Evolutionary conservation across 225 moss, liverwort and hornwort species (phyloP).

Genomic region (Neckera pumila): DNA sequence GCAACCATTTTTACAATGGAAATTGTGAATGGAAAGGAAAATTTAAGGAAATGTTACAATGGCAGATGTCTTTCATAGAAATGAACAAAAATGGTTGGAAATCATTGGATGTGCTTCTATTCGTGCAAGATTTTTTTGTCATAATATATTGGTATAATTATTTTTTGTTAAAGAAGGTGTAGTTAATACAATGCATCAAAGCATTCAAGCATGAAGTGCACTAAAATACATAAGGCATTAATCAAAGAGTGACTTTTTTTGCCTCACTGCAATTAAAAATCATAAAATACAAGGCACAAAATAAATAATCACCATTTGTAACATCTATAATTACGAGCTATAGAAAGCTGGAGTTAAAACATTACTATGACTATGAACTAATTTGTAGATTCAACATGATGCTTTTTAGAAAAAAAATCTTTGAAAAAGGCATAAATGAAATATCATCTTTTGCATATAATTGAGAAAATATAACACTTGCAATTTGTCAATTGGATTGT

Average conservation of each 20-base stretch:
- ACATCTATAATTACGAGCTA: fast-evolving
- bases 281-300: not conserved
- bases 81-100: not conserved
- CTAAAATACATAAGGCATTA: not conserved
- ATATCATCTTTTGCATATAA: not conserved
- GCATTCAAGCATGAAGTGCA: too few species aligned
- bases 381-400: not conserved
- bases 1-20: not conserved
- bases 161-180: not conserved
- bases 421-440: not conserved
- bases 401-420: fast-evolving
- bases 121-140: fast-evolving
- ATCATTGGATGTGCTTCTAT: too few species aligned
- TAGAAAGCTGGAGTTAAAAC: fast-evolving
- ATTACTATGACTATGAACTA: too few species aligned
- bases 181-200: too few species aligned
- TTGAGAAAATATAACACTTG: not conserved
- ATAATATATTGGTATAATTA: not conserved
- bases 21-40: too few species aligned
- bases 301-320: not conserved
- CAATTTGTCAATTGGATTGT: not conserved
- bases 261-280: not conserved
- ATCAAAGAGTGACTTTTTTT: too few species aligned
- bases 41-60: not conserved
- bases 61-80: fast-evolving